Conservation (phyloP, 345 rosid species). For the Brassica incana region DNA sequence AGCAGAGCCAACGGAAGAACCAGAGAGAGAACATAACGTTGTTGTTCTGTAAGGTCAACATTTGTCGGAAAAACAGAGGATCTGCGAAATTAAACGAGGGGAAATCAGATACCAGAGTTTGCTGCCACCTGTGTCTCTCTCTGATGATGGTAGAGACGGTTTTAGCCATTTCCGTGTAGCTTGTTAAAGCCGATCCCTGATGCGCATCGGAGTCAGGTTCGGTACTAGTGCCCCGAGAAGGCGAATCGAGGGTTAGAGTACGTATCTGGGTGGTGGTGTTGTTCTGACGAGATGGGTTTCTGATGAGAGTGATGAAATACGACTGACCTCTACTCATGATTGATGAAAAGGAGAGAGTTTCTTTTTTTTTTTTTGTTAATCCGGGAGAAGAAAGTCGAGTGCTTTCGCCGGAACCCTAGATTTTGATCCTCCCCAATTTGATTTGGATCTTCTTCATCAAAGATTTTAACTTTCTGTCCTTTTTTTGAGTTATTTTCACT, state of each 20-base stretch:
- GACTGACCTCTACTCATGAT: constrained; percentile 49
- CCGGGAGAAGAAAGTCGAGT: neutral
- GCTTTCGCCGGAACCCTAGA: constrained; percentile 34
- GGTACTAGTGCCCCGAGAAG: neutral
- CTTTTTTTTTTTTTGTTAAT: too few species aligned
- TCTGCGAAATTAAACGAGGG: constrained; percentile 58
- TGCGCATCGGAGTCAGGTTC: constrained; percentile 20
- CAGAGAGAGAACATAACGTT: constrained; percentile 49
- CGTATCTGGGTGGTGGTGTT: constrained; percentile 30
- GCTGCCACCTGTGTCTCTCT: constrained; percentile 55
- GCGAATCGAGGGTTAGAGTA: constrained; percentile 16
- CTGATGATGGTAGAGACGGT: constrained; percentile 51
- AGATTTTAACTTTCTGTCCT: neutral
- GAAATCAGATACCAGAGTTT: constrained; percentile 51
- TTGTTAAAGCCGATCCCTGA: neutral
- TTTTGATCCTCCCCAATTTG: constrained; percentile 13
- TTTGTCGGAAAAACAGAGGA: constrained; percentile 50
- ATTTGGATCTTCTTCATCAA: constrained; percentile 7
- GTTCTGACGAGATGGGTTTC: constrained; percentile 38
- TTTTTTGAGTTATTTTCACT: too few species aligned
- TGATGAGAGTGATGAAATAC: constrained; percentile 31
- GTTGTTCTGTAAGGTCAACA: constrained; percentile 49
- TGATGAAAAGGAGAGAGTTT: neutral
- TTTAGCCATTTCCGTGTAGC: constrained; percentile 44
- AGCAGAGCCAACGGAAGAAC: constrained; percentile 59